Conservation (phyloP, 2,329 filamentous ascomycete species). For the Coleophoma cylindrospora region DNA sequence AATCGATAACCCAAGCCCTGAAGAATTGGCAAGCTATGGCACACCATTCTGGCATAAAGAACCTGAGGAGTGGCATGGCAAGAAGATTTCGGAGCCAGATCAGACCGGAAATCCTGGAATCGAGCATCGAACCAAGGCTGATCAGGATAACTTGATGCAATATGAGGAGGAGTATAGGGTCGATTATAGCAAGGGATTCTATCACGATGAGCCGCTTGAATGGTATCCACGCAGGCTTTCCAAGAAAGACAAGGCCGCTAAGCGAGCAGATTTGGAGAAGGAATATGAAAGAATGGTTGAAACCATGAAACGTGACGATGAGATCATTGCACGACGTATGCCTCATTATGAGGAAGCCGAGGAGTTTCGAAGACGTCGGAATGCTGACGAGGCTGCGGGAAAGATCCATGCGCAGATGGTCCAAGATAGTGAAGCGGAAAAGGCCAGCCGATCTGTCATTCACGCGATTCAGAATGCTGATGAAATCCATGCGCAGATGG, state of each 20-base stretch:
- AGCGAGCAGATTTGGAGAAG: conserved; percentile 10
- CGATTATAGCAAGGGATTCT: conserved; percentile 30
- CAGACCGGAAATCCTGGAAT: not conserved
- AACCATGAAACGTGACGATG: not conserved
- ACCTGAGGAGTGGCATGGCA: not conserved
- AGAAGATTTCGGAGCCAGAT: not conserved
- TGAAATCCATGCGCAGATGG: not conserved
- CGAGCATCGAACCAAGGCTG: not conserved
- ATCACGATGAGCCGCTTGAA: conserved; percentile 23
- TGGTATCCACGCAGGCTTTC: not conserved
- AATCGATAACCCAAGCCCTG: not conserved
- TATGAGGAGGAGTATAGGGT: conserved; percentile 3
- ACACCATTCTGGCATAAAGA: not conserved
- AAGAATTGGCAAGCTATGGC: not conserved
- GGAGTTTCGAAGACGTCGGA: not conserved
- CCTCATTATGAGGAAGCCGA: not conserved
- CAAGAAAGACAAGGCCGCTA: conserved; percentile 11
- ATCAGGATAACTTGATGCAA: not conserved
- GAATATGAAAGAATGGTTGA: not conserved
- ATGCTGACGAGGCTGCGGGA: not conserved
- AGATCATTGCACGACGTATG: not conserved
- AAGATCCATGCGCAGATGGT: not conserved
- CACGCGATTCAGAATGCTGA: not conserved
- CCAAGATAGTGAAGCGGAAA: not conserved
- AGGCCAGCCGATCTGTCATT: not conserved